A percentile compares a stretch with the other conserved stretches of the same genome.
These are phyloP conservation scores for Lumnitzera racemosa DNA, from an alignment of 345 rosid species.

Conservation along the genomic window DNA sequence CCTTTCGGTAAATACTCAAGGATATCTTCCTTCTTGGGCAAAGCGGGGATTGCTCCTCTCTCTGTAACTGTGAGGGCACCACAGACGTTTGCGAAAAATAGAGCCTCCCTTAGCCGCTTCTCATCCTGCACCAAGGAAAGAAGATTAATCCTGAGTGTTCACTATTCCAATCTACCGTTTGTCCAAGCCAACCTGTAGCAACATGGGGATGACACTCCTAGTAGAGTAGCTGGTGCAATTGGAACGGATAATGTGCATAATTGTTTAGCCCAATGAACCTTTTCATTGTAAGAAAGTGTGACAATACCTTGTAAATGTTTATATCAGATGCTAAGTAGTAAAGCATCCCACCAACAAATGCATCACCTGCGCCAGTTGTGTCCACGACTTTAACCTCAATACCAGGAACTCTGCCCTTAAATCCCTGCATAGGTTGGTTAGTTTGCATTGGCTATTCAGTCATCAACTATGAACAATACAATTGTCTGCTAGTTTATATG, in stretches of 20 bases:
- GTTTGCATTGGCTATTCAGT: not conserved
- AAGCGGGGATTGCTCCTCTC: slow-evolving; percentile 44
- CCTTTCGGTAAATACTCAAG: not conserved
- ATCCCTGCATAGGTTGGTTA: slow-evolving; percentile 16
- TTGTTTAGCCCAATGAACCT: not conserved
- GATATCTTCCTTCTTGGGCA: slow-evolving; percentile 28
- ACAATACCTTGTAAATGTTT: slow-evolving; percentile 17
- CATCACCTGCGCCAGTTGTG: slow-evolving; percentile 38
- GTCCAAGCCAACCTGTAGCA: too few species aligned
- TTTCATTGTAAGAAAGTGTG: not conserved
- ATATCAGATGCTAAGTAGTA: slow-evolving; percentile 24
- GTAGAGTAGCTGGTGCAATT: too few species aligned
- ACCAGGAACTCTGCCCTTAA: slow-evolving; percentile 27
- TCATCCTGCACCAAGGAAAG: slow-evolving; percentile 17
- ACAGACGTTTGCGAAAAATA: slow-evolving; percentile 32
- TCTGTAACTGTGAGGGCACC: slow-evolving; percentile 28
- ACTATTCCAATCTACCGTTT: too few species aligned
- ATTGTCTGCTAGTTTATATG: too few species aligned
- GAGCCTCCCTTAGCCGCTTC: slow-evolving; percentile 28
- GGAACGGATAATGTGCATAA: not conserved
- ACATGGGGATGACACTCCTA: too few species aligned
- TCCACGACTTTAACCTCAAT: slow-evolving; percentile 28
- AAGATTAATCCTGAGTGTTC: not conserved
- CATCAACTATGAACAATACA: not conserved
- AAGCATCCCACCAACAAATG: slow-evolving; percentile 32